Base-by-base conservation (phyloP, 805 yeast genomes). In the Pichia pseudocactophila region DNA sequence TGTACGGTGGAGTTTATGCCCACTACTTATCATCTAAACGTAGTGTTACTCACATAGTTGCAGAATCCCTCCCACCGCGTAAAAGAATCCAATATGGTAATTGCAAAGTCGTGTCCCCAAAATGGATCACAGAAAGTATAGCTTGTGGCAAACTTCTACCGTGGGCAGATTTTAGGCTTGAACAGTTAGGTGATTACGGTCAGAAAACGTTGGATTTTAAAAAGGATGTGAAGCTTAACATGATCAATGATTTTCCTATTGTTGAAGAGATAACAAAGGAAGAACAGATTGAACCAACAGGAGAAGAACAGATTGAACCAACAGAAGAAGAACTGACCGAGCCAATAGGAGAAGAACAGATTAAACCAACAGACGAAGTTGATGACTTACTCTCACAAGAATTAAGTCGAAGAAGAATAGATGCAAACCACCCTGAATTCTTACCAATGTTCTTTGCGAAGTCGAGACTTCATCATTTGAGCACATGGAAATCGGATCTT, bases 401-500 rank as follows among this genome's bases (percentile, higher is more conserved):
- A 13, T 33, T 20, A 8, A 20, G 12, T 10, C 19, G 27, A 18
- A 11, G 16, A 7, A 39, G 42, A 12, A 50, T 74, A 34, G 82
- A 81, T 55, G 85, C 95, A 28, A 76, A 73, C 42, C 80, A 85
- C 54, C 95, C 96, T 0, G 73, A 78, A 40, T 90, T 88, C 52
- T 62, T 92, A 25, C 55, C 70, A 16, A 70, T 70, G 30, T 90
- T 82, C 58, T 90, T 88, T 59, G 73, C 79, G 7, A 79, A 82
- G 41, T 89, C 97, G 1, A 67, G 97, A 40, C 64, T 90, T 26
- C 97, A 92, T 55, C 96, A 88, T 60, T 65, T 92, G 36, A 84
- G 96, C 50, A 70, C 79, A 3, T 86, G 96, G 92, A 90, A 87
- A 55, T 72, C 87, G 0, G 83, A 80, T 32, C 63, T 92, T 19